Evolutionary conservation across 352 stramenopile genomes (phyloP).

Genomic region (Globisporangium spiculum): DNA sequence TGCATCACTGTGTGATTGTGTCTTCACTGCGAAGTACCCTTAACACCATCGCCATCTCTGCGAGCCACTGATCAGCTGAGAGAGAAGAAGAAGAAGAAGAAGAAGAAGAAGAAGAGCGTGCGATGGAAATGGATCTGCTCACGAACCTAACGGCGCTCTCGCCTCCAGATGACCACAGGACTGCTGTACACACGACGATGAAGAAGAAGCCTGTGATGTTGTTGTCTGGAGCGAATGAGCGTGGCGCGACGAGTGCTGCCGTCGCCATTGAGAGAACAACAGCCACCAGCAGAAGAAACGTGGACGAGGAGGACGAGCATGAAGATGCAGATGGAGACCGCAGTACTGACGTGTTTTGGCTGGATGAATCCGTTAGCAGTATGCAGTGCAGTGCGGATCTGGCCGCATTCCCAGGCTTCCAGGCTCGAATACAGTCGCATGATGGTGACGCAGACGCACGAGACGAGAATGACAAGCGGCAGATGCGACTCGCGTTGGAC

Average conservation of each 20-base stretch:
- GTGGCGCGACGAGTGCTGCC: not conserved
- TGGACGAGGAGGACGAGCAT: not conserved
- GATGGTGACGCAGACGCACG: not conserved
- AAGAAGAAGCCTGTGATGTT: not conserved
- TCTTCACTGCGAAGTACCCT: not conserved
- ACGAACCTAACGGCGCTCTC: slow-evolving; percentile 16
- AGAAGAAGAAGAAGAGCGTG: not conserved
- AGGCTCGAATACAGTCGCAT: slow-evolving; percentile 10
- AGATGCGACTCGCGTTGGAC: slow-evolving; percentile 35
- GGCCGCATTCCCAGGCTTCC: slow-evolving; percentile 48
- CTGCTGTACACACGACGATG: not conserved
- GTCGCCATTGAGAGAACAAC: not conserved
- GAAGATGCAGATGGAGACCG: slow-evolving; percentile 1
- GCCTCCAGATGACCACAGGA: not conserved
- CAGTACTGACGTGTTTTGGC: not conserved
- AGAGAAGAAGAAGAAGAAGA: not conserved
- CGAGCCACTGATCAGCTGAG: not conserved
- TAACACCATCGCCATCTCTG: not conserved
- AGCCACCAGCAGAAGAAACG: not conserved
- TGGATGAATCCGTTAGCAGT: slow-evolving; percentile 10
- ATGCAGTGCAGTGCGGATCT: slow-evolving; percentile 65
- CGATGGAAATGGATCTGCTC: slow-evolving; percentile 14
- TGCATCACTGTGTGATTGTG: not conserved
- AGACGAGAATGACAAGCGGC: slow-evolving; percentile 1
- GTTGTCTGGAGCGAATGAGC: not conserved